phyloP scores from a whole-genome alignment of 2,329 filamentous ascomycete genomes.

The Trichoderma citrinoviride region DNA sequence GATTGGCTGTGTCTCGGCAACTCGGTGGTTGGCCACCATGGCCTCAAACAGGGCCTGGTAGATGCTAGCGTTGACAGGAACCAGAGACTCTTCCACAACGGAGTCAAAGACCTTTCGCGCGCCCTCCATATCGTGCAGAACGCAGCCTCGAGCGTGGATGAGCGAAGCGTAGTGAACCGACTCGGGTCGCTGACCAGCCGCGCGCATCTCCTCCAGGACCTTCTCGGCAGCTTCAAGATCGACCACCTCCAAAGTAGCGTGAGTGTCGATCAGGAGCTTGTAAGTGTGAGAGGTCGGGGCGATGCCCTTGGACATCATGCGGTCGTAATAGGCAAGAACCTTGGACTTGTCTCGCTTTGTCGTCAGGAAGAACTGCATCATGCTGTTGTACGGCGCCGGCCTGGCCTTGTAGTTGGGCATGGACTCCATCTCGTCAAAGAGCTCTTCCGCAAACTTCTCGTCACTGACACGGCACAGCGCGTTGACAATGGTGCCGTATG shows the following conservation, averaged over 20 bases:
- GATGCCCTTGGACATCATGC: slow-evolving; percentile 86
- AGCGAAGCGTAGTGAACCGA: slow-evolving; percentile 94
- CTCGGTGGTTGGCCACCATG: slow-evolving; percentile 91
- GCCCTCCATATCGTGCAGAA: slow-evolving; percentile 83
- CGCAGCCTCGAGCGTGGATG: slow-evolving; percentile 93
- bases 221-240: slow-evolving; percentile 84
- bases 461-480: slow-evolving; percentile 95
- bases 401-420: slow-evolving; percentile 99
- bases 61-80: slow-evolving; percentile 76
- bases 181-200: slow-evolving; percentile 73
- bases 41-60: slow-evolving; percentile 97
- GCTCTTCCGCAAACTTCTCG: slow-evolving; percentile 94
- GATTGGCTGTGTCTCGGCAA: slow-evolving; percentile 70
- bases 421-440: slow-evolving; percentile 98
- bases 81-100: slow-evolving; percentile 64
- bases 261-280: slow-evolving; percentile 93
- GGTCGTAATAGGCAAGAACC: slow-evolving; percentile 90
- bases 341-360: slow-evolving; percentile 95
- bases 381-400: slow-evolving; percentile 95
- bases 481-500: slow-evolving; percentile 97
- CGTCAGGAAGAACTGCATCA: slow-evolving; percentile 99
- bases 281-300: slow-evolving; percentile 92
- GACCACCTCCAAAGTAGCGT: slow-evolving; percentile 89
- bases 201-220: slow-evolving; percentile 74
- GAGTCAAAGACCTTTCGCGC: slow-evolving; percentile 79